Base-by-base conservation (phyloP, 495 filamentous ascomycete genomes). In the Xylaria palmicola region DNA sequence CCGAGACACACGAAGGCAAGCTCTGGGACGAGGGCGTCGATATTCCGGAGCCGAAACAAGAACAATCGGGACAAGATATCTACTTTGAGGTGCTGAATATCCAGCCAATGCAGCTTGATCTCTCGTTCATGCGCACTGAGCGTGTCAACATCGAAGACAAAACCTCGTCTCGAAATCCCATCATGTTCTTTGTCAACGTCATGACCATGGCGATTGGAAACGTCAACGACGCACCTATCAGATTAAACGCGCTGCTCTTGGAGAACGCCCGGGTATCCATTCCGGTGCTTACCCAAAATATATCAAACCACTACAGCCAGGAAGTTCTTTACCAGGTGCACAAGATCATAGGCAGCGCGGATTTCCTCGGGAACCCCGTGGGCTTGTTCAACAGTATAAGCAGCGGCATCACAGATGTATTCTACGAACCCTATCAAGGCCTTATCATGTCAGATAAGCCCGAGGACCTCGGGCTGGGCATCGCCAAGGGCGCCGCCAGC, bases 151-250 rank as follows among this genome's bases (percentile, higher is more conserved):
- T 88, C 17, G 95, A 98, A 68, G 94, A 98, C 73, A 91, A 90
- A 66, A 90, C 89, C 1, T 89, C 91, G 20, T 92, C 92, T 1
- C 86, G 85, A 6, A 98, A 96, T 65, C 94, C 94, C 1, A 76
- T 98, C 75, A 96, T 97, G 92, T 98, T 97, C 79, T 89, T 97
- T 70, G 85, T 98, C 72, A 97, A 98, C 72, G 90, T 97, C 66
- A 86, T 98, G 81, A 97, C 94, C 19, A 98, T 98, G 94, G 96
- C 94, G 10, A 91, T 98, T 66, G 94, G 94, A 53, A 98, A 98
- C 68, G 88, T 98, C 79, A 98, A 98, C 68, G 94, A 98, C 73
- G 94, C 94, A 15, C 94, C 94, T 0, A 84, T 98, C 26, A 85
- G 92, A 43, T 83, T 98, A 60, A 98, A 97, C 64, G 90, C 94